Evolutionary conservation across 169 alveolate species (phyloP).

Genomic region (Plasmodium cynomolgi): DNA sequence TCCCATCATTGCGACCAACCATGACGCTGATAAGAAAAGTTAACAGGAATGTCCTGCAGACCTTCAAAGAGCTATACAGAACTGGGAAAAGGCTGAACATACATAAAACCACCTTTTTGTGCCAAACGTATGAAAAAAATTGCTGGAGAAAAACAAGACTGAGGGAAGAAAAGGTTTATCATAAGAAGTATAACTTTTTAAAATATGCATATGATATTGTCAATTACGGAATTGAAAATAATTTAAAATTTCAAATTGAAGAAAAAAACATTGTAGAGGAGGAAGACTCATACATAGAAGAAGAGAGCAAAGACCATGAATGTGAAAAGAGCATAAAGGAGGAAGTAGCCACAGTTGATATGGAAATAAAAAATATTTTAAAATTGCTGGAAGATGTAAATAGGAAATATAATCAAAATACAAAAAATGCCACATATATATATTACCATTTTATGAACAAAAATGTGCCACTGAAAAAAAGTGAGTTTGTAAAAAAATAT

Average conservation of each 20-base stretch:
- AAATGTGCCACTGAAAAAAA: constrained; percentile 50
- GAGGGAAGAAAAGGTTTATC: constrained; percentile 71
- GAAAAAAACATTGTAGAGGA: constrained; percentile 67
- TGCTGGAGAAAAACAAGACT: constrained; percentile 76
- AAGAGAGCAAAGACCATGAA: constrained; percentile 2
- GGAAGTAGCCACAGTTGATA: constrained; percentile 16
- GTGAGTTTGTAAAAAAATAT: constrained; percentile 67
- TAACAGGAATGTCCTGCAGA: constrained; percentile 60
- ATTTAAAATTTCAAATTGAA: constrained; percentile 55
- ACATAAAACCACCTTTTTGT: constrained; percentile 62
- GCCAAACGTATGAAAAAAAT: constrained; percentile 74
- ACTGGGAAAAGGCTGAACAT: constrained; percentile 62
- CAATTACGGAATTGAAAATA: constrained; percentile 67
- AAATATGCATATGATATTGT: constrained; percentile 69
- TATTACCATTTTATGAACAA: constrained; percentile 55
- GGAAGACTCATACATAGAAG: constrained; percentile 63
- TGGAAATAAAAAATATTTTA: constrained; percentile 33
- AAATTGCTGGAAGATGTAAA: constrained; percentile 42
- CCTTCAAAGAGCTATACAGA: constrained; percentile 56
- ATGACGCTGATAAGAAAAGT: constrained; percentile 67
- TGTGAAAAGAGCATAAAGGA: constrained; percentile 48
- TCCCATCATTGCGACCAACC: background rate
- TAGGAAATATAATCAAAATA: constrained; percentile 45
- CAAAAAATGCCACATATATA: constrained; percentile 36
- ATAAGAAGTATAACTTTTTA: constrained; percentile 72